Base-by-base conservation (phyloP, 371 early-diverging fungal genomes). In the Circinella minor region DNA sequence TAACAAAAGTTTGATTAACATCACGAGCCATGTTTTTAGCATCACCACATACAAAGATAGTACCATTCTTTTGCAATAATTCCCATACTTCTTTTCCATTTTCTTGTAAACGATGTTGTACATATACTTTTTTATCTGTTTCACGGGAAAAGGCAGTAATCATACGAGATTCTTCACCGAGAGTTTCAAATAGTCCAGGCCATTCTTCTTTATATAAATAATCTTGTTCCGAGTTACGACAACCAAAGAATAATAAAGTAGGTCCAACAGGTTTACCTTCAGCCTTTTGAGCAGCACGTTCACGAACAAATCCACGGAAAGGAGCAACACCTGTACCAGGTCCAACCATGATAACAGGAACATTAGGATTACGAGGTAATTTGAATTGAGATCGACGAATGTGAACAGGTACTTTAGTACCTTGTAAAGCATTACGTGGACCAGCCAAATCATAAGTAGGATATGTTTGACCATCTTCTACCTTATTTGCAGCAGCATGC, bases 261-360 rank as follows among this genome's bases (percentile, higher is more conserved):
- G 92, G 85, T 15, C 99, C 97, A 38, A 92, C 86, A 18, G 83
- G 77, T 61, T 80, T 81, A 68, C 87, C 87, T 36, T 88, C 74
- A 55, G 81, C 76, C 49, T 80, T 87, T 70, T 85, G 84, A 20
- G 81, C 71, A 17, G 91, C 90, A 68, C 99, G 92, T 73, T 99
- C 98, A 69, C 92, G 91, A 4, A 97, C 78, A 81, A 99, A 99
- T 0, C 92, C 99, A 17, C 95, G 91, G 93, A 98, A 98, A 17
- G 99, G 99, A 13, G 99, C 99, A 34, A 99, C 95, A 55, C 99
- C 99, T 1, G 99, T 99, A 60, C 99, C 99, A 17, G 99, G 98
- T 4, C 99, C 98, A 37, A 99, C 82, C 97, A 99, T 97, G 55
- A 99, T 89, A 49, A 99, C 81, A n/a, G 98, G 98, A 7, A 90